Base-by-base conservation (phyloP, 192 early-diverging fungal genomes). In the Gaertneriomyces semiglobifer region DNA sequence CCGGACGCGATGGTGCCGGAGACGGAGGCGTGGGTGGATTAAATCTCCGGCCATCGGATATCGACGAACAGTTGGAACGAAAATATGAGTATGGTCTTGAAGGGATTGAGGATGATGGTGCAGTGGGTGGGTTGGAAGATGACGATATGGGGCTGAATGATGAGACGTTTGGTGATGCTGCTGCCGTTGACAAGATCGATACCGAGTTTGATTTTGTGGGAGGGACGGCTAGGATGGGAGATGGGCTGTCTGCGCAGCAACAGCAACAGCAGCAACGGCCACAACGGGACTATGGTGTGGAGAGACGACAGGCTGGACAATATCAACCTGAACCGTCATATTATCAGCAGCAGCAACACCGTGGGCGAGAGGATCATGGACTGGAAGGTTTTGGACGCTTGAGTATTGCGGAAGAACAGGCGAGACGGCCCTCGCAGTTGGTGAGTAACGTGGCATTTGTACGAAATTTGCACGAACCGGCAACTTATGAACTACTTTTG, bases 91-190 rank as follows among this genome's bases (percentile, higher is more conserved):
- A 74, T 59, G 68, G 50, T 10, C 20, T 65, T 25, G 64, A 71
- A 41, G 61, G 46, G 18, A 19, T 14, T 7, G 53, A 65, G n/a
- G 39, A 68, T 18, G 64, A 65, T 25, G 71, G 63, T 38, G 69
- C 63, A 45, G 47, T 59, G 12, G 61, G 50, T 7, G 47, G n/a
- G 4, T 41, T 73, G 19, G 62, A 69, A 33, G 70, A 74, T 53
- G 79, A 77, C 44, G 68, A 77, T 58, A 73, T 70, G 54, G 75
- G 74, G 7, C 57, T 83, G 57, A 83, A 83, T 54, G 78, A 78
- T 48, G 78, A 80, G 55, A 83, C 81, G 4, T 80, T 83, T 62
- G 81, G 81, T 9, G 81, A 39, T 47, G 69, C 52, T 8, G 12
- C 40, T n/a, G 20, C 12, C 11, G 56, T 19, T 20, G 42, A 44